Evolutionary conservation across 129 eudicot species (phyloP), one percentile per base, ranked within the genome.

Genomic region (Heracleum sosnowskyi): DNA sequence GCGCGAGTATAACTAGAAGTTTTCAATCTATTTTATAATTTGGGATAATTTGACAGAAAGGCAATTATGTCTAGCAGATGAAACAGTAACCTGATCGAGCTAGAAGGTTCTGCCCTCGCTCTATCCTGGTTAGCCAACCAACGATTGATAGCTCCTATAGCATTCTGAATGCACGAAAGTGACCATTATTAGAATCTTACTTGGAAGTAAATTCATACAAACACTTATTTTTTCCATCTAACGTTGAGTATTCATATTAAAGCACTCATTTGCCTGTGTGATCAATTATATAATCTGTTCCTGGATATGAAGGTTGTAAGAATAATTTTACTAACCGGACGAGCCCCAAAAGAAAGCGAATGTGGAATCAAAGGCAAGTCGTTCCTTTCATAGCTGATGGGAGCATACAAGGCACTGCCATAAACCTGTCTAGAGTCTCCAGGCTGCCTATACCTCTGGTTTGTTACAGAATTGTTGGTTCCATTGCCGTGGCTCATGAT

Each of bases 401-500:
- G 69, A 24, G 57, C 26, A 74, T 72, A 29, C 1, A 60, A 66
- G 72, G 72, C 36, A 33, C 72, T 26, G 4, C 69, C 53, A 4
- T 71, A 34, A 16, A 42, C 16, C 78, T 34, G 69, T 17, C 55
- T 41, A 35, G 72, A 66, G 40, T 66, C 72, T 66, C 24, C 72
- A 28, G 55, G 40, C 77, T 26, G 66, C 74, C 66, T 51, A 13
- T 40, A 77, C 80, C 80, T 49, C 40, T 31, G 71, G 20, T 63
- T 69, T 69, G 80, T 76, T 31, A 36, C 69, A 22, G 62, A 79
- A 75, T 33, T 68, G 42, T 69, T 35, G 77, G 40, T 37, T 39
- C 79, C 24, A 39, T 72, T 11, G 34, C 34, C 18, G 4, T 12
- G n/a, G 80, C 73, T 79, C 86, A 83, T 83, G 80, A 40, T 60